Evolutionary conservation across 2,329 filamentous ascomycete species (phyloP), one percentile per base, ranked within the genome.

Genomic region (Xylariaceae sp.): DNA sequence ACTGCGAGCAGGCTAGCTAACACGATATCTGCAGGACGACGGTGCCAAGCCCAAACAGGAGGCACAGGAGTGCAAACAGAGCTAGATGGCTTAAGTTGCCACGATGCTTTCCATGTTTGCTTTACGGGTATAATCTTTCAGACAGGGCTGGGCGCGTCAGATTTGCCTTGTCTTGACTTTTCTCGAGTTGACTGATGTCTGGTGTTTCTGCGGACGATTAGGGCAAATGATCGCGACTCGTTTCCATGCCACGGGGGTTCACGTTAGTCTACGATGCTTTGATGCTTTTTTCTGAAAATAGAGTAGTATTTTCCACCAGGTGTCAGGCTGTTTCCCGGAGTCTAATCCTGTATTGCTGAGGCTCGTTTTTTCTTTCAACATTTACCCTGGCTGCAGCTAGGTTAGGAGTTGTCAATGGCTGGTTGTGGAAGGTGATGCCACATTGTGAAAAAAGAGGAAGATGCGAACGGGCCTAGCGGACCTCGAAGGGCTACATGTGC

Each of bases 21-120:
- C 48, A 69, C 60, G 67, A 69, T 60, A 67, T 57, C n/a, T 39
- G n/a, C 68, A 95, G 90, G 90, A 95, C 73, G 90, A 92, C 73
- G 86, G 85, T 65, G 87, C 88, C 68, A 95, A 93, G 82, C 91
- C 92, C 60, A 95, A 95, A 82, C 91, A 94, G 79, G 91, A 96
- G 78, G 87, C 91, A 67, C 90, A 92, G 67, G 92, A 96, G 80
- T 96, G 92, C 86, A 96, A 96, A 83, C 91, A 95, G 80, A 95
- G 90, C 80, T 96, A 85, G 82, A 77, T 64, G 61, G 62, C 48
- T 42, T 45, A 11, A 23, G 52, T 42, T 6, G 39, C 23, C n/a
- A 54, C 23, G 17, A 53, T n/a, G 18, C 50, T 57, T 53, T n/a
- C 17, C 56, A 53, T 42, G 23, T 55, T 56, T 65, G 51, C 53